Evolutionary conservation across 768 basidiomycete species (phyloP), one percentile per base, ranked within the genome.

Genomic region (Lactarius deliciosus): DNA sequence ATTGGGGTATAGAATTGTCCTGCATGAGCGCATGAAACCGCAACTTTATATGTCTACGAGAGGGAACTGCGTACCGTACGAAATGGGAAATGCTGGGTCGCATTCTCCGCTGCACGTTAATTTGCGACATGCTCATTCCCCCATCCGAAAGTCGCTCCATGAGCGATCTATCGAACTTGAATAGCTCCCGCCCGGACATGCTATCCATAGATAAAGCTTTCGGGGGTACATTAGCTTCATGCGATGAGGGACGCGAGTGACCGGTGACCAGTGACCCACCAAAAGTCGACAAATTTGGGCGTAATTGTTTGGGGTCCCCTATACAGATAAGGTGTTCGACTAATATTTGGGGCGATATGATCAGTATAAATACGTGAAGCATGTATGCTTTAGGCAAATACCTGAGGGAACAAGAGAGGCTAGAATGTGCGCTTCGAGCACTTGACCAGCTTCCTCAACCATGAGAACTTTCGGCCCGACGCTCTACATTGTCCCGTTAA

Each of bases 381-480:
- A 18, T 25, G n/a, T 1, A 15, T 53, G 16, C 36, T 22, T 34
- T 1, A 18, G 20, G 45, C 43, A 45, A 30, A 18, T 43, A 68
- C 72, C 72, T 65, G 66, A 83, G 0, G 82, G 81, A 2, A 89
- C 88, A 1, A 91, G 78, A 43, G 81, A 83, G 3, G 83, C 83
- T 6, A 92, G 74, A 18, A 92, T 80, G 68, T 92, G 91, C 3
- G 91, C 87, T 75, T 92, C 91, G 32, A 92, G 80, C 1, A 92
- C 88, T 75, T 93, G 91, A 0, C 91, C 91, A 0, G 91, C 91
- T 73, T 92, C 91, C 74, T 93, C 90, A 0, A 92, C 87, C 58
- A 92, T 76, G 57, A 91, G 73, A 0, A 91, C 83, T 38, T 80
- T 81, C 0, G 90, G 90, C 8, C 73, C 76, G 5, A 91, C 72